A percentile compares a stretch with the other conserved stretches of the same genome.
phyloP scores from a whole-genome alignment of 768 basidiomycete genomes.

The Kwoniella dejecticola region DNA sequence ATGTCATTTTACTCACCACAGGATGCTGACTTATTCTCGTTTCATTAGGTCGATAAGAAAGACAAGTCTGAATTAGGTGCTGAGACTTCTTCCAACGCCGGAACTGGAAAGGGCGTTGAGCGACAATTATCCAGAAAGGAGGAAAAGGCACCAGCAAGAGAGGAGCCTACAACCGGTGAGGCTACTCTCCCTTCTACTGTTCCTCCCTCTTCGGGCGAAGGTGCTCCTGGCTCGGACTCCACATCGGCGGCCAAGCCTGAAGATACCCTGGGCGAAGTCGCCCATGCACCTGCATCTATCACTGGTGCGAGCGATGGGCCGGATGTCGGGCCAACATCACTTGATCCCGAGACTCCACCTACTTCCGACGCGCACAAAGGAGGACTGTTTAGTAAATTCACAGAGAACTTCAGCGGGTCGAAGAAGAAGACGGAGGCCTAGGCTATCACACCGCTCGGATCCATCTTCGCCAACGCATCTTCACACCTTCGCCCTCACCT shows the following conservation, averaged over 20 bases:
- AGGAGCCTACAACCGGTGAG: conserved; percentile 56
- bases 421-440: neutral
- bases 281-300: conserved; percentile 33
- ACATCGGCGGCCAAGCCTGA: conserved; percentile 14
- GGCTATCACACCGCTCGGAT: neutral
- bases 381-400: conserved; percentile 44
- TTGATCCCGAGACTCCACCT: conserved; percentile 32
- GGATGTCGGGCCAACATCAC: conserved; percentile 24
- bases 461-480: neutral
- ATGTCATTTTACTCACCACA: too few species aligned
- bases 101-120: conserved; percentile 53
- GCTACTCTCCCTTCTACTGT: conserved; percentile 36
- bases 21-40: too few species aligned
- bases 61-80: conserved; percentile 40
- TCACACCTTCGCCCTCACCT: conserved; percentile 6
- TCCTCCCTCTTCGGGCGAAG: conserved; percentile 19
- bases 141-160: conserved; percentile 73
- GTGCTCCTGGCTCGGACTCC: neutral
- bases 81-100: conserved; percentile 25
- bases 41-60: conserved; percentile 64
- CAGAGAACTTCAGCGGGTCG: conserved; percentile 27
- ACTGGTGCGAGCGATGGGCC: conserved; percentile 9
- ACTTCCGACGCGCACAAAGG: conserved; percentile 1
- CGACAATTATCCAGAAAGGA: conserved; percentile 65
- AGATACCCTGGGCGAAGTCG: conserved; percentile 42